A percentile compares a stretch with the other conserved stretches of the same genome.
These are phyloP conservation scores for Stagonosporopsis chrysanthemi DNA, from an alignment of 2,329 filamentous ascomycete genomes.

Conservation along the genomic window DNA sequence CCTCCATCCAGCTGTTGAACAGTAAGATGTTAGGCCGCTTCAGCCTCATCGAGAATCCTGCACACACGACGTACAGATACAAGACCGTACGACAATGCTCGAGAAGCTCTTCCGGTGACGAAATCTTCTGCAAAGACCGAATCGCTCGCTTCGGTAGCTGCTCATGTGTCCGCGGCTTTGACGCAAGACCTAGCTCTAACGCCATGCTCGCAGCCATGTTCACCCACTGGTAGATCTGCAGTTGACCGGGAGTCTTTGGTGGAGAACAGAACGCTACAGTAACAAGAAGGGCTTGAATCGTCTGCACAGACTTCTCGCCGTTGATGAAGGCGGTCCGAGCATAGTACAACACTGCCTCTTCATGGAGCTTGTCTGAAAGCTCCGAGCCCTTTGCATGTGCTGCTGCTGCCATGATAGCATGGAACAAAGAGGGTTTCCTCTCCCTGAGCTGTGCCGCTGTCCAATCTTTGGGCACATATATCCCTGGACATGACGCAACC, in stretches of 20 bases:
- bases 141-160: constrained; percentile 47
- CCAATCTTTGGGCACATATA: constrained; percentile 41
- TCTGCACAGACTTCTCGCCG: constrained; percentile 49
- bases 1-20: constrained; percentile 50
- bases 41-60: constrained; percentile 45
- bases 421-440: constrained; percentile 46
- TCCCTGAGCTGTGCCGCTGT: constrained; percentile 39
- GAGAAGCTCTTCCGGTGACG: constrained; percentile 44
- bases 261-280: constrained; percentile 47
- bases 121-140: constrained; percentile 43
- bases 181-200: constrained; percentile 46
- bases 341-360: constrained; percentile 45
- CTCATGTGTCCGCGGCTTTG: constrained; percentile 48
- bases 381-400: constrained; percentile 42
- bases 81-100: constrained; percentile 48
- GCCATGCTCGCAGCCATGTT: constrained; percentile 49
- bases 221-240: constrained; percentile 46
- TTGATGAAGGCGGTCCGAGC: constrained; percentile 45
- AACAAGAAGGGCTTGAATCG: constrained; percentile 46
- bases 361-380: constrained; percentile 43
- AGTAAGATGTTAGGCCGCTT: constrained; percentile 45
- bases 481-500: constrained; percentile 39
- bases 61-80: constrained; percentile 42
- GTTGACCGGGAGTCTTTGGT: constrained; percentile 39
- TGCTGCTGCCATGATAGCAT: constrained; percentile 48